Evolutionary conservation across 1,139 yeast species (phyloP), one percentile per base, ranked within the genome.

Genomic region (Yamadazyma dushanensis): DNA sequence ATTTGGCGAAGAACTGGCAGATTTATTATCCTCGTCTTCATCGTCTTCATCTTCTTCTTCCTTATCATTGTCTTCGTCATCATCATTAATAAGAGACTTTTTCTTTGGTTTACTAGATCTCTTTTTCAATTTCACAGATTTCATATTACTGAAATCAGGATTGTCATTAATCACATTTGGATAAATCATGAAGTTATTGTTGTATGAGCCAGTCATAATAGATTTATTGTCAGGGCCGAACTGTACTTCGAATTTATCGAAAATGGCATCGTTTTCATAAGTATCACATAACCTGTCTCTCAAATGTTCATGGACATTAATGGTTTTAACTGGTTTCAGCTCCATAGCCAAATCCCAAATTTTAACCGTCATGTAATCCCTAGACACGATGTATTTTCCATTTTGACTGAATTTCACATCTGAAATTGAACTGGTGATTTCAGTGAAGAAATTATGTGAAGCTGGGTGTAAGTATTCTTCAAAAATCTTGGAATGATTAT

Each of bases 311-410:
- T 94, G 98, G 48, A 94, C 92, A 60, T 87, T 88, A 47, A 94
- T 89, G 10, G 97, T 90, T 62, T 88, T 88, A 39, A 94, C 69
- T 18, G 99, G 99, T 60, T 85, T 88, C 49, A 81, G 83, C 61
- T 92, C 97, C 98, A 92, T 94, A 46, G 89, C 89, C 48, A 94
- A 78, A 69, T 94, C 99, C 99, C 99, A 92, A 51, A 94, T 85
- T 64, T 92, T 94, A 32, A 92, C 96, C 8, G 97, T 87, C 87
- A 94, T 81, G 61, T 92, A 94, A 68, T 94, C 99, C 59, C 99
- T 80, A 29, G 95, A 81, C 13, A 92, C 96, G 59, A 94, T 87
- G 62, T 92, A 89, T 53, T 95, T 76, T 34, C 99, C 99, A 60
- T 92, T 90, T 41, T 82, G 78, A 51, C 95, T 82, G 60, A 92